Base-by-base conservation (phyloP, 2,329 filamentous ascomycete species). In the Fusarium lateritium region DNA sequence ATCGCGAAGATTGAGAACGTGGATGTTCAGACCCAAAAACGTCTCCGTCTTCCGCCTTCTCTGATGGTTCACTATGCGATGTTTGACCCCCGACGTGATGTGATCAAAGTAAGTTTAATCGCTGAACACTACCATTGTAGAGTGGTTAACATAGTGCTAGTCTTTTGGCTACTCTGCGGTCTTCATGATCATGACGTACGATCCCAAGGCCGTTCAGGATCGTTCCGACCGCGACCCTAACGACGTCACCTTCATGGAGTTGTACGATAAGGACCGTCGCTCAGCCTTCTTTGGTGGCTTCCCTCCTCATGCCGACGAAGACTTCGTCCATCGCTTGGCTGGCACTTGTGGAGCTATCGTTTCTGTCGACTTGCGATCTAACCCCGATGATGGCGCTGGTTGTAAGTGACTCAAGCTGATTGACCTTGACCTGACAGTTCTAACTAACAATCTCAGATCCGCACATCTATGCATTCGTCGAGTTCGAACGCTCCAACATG, bases 31-130 rank as follows among this genome's bases (percentile, higher is more conserved):
- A 72, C 80, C 10, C 79, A 79, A 38, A 64, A 75, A 2, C 67
- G 73, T 8, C 76, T 83, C 56, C 70, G 73, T 1, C 71, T 84
- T 9, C 76, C 79, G 7, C 75, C 75, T 13, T 77, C 81, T 3
- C 79, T 87, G 3, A 67, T 87, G 7, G 81, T 88, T 31, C 80
- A 83, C 26, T 89, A 85, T 63, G 76, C 79, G 40, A 80, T 80
- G 65, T 89, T 86, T 50, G 84, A 89, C 61, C 78, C 83, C 5
- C 78, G 77, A 24, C 82, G 87, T 22, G 82, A 87, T 58, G 81
- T 87, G 6, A 77, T 83, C 31, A 72, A 77, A 26, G 86, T 87
- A 77, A 79, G 84, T 39, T n/a, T 17, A 14, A 17, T 55, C 34
- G 19, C 19, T 4, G 3, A 45, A n/a, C 7, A 19, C 17, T 28